Evolutionary conservation across 495 filamentous ascomycete species (phyloP), one percentile per base, ranked within the genome.

Genomic region (Penicillium cinerascens): DNA sequence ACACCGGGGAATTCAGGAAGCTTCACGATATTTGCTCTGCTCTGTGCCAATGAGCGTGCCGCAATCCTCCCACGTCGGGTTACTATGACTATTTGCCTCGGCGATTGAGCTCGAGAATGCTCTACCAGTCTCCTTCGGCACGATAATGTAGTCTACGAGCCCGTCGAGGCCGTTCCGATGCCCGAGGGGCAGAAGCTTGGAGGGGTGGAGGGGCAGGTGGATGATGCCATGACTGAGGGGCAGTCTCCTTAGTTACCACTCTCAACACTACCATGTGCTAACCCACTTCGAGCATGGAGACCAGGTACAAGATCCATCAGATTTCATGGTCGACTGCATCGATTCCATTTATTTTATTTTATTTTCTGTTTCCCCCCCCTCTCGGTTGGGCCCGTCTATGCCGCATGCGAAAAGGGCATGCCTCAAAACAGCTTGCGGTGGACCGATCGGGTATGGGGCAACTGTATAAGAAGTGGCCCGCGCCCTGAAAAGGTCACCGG

Each of bases 1-100:
- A 74, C 71, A 75, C 74, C 74, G 74, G 74, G 71, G 64, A 73
- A 75, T 73, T 64, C 74, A 77, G 74, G 74, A 66, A 73, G 67
- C 61, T 23, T 61, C 65, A 75, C 70, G 69, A 72, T 75, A 73
- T 75, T 65, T 67, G 18, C 4, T 25, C 49, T 43, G 16, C 38
- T 20, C 45, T 55, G 49, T 54, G 49, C 72, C 72, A 75, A 75
- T 75, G 21, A 63, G 59, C 53, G 42, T 37, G 13, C 44, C 6
- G 2, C n/a, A 42, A 49, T 55, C 39, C 44, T 48, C 60, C 27
- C 49, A 46, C 49, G 18, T 55, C 61, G 62, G 60, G 63, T 65
- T 49, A 46, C 54, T 33, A 35, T 42, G 11, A 33, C 29, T n/a
- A 53, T 45, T 44, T 50, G 46, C 62, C 63, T 61, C 60, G 61